Percentiles rank a stretch among this genome's conserved stretches.
Evolutionary conservation across 192 early-diverging fungal genomes (phyloP).

Genomic region (Phycomyces nitens): DNA sequence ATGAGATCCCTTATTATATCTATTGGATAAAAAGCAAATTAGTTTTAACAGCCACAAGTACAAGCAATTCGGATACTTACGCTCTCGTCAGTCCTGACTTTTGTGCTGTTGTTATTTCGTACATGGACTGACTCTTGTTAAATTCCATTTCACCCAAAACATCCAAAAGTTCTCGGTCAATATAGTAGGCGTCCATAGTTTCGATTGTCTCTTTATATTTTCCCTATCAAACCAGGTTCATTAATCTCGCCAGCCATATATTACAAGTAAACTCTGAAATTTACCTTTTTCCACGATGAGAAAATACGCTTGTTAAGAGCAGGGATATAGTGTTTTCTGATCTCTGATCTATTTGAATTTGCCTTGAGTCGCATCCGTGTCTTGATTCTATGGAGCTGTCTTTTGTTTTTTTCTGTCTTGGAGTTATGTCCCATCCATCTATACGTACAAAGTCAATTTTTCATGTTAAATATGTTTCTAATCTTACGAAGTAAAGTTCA

Average conservation of each 20-base stretch:
- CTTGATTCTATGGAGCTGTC: slow-evolving; percentile 82
- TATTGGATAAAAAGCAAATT: neutral
- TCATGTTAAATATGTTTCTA: slow-evolving; percentile 6
- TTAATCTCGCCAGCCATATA: too few relatives aligned
- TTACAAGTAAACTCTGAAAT: too few relatives aligned
- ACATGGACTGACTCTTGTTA: slow-evolving; percentile 39
- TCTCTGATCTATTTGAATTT: slow-evolving; percentile 80
- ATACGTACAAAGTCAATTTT: slow-evolving; percentile 32
- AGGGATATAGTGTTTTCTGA: slow-evolving; percentile 85
- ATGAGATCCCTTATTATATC: neutral
- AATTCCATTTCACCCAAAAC: slow-evolving; percentile 78
- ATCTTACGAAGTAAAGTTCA: slow-evolving; percentile 40
- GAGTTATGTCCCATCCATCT: slow-evolving; percentile 93
- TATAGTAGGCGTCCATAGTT: slow-evolving; percentile 89
- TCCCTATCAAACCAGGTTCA: slow-evolving; percentile 49
- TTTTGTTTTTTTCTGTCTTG: slow-evolving; percentile 63
- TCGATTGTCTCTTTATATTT: slow-evolving; percentile 52
- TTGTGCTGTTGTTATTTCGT: slow-evolving; percentile 54
- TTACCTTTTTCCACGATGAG: neutral
- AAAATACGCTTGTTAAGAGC: slow-evolving; percentile 53
- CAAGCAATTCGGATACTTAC: slow-evolving; percentile 45
- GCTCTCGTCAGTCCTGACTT: slow-evolving; percentile 80
- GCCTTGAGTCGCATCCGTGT: slow-evolving; percentile 78
- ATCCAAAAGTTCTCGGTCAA: slow-evolving; percentile 88
- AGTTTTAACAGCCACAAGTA: neutral